Conservation (phyloP, 1,139 yeast genomes). For the Spathaspora sp. region DNA sequence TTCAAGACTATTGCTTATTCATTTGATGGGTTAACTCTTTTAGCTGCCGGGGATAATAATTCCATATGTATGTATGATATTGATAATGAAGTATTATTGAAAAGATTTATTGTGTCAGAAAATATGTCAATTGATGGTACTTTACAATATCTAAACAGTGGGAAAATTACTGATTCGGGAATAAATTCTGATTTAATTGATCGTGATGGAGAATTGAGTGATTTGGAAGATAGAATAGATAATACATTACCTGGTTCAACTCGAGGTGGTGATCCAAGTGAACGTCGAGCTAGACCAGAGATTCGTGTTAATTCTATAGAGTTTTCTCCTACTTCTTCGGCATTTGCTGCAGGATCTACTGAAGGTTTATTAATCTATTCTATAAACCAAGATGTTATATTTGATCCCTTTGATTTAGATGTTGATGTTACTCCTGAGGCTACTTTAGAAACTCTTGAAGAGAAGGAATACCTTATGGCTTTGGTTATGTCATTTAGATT, state of each 20-base stretch:
- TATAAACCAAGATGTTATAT: conserved; percentile 69
- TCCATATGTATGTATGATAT: conserved; percentile 90
- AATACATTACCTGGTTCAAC: conserved; percentile 81
- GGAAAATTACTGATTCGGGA: conserved; percentile 85
- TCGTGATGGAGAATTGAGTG: conserved; percentile 82
- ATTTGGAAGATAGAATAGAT: conserved; percentile 80
- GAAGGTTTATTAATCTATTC: conserved; percentile 88
- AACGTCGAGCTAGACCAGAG: conserved; percentile 75
- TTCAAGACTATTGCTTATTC: conserved; percentile 83
- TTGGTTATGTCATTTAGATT: conserved; percentile 92
- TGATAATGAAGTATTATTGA: conserved; percentile 79
- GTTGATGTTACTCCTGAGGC: conserved; percentile 86
- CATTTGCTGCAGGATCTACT: conserved; percentile 94
- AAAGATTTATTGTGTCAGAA: conserved; percentile 78
- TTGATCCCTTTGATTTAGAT: conserved; percentile 95
- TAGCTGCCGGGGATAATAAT: conserved; percentile 93
- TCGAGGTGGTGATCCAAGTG: conserved; percentile 88
- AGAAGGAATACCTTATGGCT: conserved; percentile 75
- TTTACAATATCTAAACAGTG: conserved; percentile 71
- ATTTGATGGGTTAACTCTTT: conserved; percentile 81
- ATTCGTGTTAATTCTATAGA: conserved; percentile 72
- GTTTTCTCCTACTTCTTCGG: conserved; percentile 87
- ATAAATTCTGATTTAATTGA: conserved; percentile 75
- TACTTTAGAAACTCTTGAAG: conserved; percentile 60
- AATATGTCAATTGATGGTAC: conserved; percentile 95